Conservation (phyloP, 495 filamentous ascomycete species). For the Aspergillus diversus region DNA sequence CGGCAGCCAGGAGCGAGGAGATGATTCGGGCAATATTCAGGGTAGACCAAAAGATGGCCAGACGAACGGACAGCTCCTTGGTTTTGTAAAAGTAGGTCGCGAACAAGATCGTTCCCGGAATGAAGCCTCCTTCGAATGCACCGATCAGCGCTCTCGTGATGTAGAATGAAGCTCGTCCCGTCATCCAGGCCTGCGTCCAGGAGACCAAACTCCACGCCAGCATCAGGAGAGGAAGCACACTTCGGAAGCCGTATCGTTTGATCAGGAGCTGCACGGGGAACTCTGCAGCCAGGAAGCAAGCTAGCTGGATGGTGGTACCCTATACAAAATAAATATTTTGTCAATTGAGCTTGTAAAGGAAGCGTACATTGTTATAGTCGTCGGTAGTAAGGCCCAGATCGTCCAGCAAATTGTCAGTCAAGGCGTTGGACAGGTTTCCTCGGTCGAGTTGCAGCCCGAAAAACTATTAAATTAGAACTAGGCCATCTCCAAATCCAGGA, state of each 20-base stretch:
- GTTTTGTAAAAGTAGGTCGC: slow-evolving; percentile 58
- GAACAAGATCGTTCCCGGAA: slow-evolving; percentile 55
- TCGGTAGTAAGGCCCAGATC: slow-evolving; percentile 57
- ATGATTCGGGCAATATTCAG: slow-evolving; percentile 54
- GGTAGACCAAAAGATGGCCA: slow-evolving; percentile 60
- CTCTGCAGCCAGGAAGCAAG: slow-evolving; percentile 39
- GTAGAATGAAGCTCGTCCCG: slow-evolving; percentile 40
- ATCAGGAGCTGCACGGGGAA: slow-evolving; percentile 40
- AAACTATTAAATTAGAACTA: slow-evolving; percentile 37
- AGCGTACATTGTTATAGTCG: slow-evolving; percentile 44
- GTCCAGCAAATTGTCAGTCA: slow-evolving; percentile 56
- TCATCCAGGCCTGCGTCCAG: slow-evolving; percentile 43
- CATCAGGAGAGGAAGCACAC: slow-evolving; percentile 39
- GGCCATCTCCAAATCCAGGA: background rate
- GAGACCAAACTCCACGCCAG: slow-evolving; percentile 52
- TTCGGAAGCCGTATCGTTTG: slow-evolving; percentile 34
- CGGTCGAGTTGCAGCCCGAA: slow-evolving; percentile 61
- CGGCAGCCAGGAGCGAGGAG: slow-evolving; percentile 56
- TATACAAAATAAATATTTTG: background rate
- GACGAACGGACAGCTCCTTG: slow-evolving; percentile 51
- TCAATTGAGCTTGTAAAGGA: slow-evolving; percentile 44
- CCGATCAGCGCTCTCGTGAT: slow-evolving; percentile 38
- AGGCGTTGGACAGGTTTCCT: slow-evolving; percentile 55
- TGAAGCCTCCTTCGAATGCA: slow-evolving; percentile 51
- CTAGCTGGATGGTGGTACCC: slow-evolving; percentile 39